Conservation (phyloP, 2,329 filamentous ascomycete species). For the Fusarium sublunatum region DNA sequence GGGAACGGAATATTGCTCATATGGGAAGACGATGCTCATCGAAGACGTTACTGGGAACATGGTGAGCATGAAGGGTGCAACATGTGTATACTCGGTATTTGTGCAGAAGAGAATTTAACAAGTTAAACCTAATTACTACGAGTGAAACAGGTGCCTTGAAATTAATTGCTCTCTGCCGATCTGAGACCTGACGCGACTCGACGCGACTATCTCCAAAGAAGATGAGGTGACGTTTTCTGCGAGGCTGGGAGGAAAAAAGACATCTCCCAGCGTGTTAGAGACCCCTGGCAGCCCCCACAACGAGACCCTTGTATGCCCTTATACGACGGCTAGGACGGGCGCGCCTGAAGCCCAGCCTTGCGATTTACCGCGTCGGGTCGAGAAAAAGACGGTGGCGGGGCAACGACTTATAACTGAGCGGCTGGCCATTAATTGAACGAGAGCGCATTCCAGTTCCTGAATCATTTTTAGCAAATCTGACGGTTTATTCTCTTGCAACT, state of each 20-base stretch:
- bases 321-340: neutral
- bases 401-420: slow-evolving; percentile 57
- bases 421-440: slow-evolving; percentile 13
- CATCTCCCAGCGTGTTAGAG: slow-evolving; percentile 31
- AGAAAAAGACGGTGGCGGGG: slow-evolving; percentile 60
- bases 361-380: slow-evolving; percentile 47
- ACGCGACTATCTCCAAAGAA: slow-evolving; percentile 17
- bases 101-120: neutral
- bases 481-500: neutral
- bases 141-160: slow-evolving; percentile 19
- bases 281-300: slow-evolving; percentile 28
- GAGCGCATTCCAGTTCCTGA: slow-evolving; percentile 28
- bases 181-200: slow-evolving; percentile 20
- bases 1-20: slow-evolving; percentile 2
- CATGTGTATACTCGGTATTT: slow-evolving; percentile 6
- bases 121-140: neutral
- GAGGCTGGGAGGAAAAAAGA: slow-evolving; percentile 33
- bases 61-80: slow-evolving; percentile 1
- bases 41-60: neutral
- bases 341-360: slow-evolving; percentile 49
- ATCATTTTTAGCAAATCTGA: slow-evolving; percentile 1
- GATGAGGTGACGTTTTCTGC: slow-evolving; percentile 36
- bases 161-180: neutral
- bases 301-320: slow-evolving; percentile 27
- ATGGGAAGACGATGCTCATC: neutral